These are phyloP conservation scores for Aspergillus sparsus DNA, from an alignment of 495 filamentous ascomycete species.

Conservation along the genomic window DNA sequence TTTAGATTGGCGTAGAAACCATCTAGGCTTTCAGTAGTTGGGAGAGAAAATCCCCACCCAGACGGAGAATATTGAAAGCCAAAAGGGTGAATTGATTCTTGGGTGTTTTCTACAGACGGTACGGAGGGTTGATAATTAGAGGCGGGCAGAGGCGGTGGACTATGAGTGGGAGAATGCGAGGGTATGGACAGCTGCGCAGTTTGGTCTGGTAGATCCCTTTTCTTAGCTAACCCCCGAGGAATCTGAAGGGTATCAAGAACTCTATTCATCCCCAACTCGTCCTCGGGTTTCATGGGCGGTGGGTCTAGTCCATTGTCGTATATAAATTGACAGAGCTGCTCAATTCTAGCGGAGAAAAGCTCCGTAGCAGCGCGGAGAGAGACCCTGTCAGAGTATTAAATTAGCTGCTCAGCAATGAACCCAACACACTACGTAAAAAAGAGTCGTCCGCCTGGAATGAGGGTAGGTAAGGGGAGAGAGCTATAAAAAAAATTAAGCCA, in stretches of 20 bases:
- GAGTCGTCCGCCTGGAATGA: too few relatives aligned
- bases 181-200: not conserved
- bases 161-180: slow-evolving; percentile 22
- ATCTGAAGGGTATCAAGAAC: slow-evolving; percentile 50
- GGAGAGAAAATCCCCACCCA: slow-evolving; percentile 45
- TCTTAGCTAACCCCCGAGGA: slow-evolving; percentile 32
- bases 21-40: slow-evolving; percentile 46
- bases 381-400: slow-evolving; percentile 32
- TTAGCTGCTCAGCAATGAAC: slow-evolving; percentile 4
- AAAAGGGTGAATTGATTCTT: slow-evolving; percentile 29
- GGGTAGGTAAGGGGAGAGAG: not conserved
- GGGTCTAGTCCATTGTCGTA: slow-evolving; percentile 44
- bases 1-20: slow-evolving; percentile 43
- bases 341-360: slow-evolving; percentile 48
- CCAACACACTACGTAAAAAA: not conserved
- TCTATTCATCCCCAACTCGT: slow-evolving; percentile 47
- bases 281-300: slow-evolving; percentile 46
- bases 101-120: not conserved
- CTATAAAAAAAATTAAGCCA: not conserved
- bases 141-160: slow-evolving; percentile 18
- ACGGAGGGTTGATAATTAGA: slow-evolving; percentile 18
- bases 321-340: slow-evolving; percentile 50
- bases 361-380: slow-evolving; percentile 52
- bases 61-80: slow-evolving; percentile 34
- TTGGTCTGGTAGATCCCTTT: slow-evolving; percentile 1